Percentiles rank a stretch among this genome's conserved stretches.
Conservation (phyloP, 441 rosid genomes). For the Eutrema salsugineum region DNA sequence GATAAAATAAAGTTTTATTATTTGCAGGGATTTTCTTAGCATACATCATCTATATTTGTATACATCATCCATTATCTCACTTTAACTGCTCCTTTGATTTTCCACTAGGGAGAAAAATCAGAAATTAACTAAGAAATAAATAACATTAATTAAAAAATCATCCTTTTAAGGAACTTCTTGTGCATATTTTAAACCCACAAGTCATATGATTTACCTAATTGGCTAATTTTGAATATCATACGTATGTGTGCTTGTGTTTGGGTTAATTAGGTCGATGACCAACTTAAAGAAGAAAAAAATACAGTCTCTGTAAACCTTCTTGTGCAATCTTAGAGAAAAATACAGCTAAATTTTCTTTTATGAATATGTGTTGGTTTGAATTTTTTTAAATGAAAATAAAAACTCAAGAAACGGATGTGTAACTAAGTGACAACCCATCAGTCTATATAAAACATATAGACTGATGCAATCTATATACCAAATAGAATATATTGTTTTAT, state of each 20-base stretch:
- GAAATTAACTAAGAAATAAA: conserved; percentile 25
- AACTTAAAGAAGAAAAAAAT: too few species aligned
- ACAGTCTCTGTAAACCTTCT: too few species aligned
- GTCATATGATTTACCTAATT: not conserved
- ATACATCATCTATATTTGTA: conserved; percentile 25
- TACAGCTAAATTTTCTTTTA: too few species aligned
- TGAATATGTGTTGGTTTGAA: too few species aligned
- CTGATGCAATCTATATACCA: too few species aligned
- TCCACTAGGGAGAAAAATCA: not conserved
- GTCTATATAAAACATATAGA: too few species aligned
- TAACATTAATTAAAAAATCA: not conserved
- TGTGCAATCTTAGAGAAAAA: too few species aligned
- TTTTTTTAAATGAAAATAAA: too few species aligned
- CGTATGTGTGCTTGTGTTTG: not conserved
- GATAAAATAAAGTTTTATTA: not conserved
- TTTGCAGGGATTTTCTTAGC: not conserved
- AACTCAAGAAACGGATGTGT: too few species aligned
- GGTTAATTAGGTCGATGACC: not conserved
- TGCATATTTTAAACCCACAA: not conserved
- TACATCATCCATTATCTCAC: conserved; percentile 38
- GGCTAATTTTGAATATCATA: not conserved
- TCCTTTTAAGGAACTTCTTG: not conserved
- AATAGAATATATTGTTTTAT: too few species aligned
- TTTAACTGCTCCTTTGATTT: conserved; percentile 8
- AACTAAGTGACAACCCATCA: too few species aligned